Conservation (phyloP, 345 rosid genomes). For the Dovyalis caffra region DNA sequence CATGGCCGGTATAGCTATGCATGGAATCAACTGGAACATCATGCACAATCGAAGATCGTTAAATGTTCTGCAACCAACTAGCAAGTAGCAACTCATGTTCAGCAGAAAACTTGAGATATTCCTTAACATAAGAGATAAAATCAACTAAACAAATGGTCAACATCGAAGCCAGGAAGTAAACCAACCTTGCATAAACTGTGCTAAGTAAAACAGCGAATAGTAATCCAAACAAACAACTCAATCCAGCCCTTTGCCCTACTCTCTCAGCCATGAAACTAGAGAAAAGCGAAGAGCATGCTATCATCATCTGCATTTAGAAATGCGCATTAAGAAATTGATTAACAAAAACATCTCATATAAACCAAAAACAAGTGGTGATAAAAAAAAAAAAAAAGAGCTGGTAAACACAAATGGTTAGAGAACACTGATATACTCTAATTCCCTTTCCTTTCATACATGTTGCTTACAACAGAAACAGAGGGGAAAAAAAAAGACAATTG, state of each 20-base stretch:
- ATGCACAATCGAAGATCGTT: conserved; percentile 86
- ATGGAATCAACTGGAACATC: conserved; percentile 82
- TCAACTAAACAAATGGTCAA: not conserved
- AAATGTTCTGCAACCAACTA: conserved; percentile 84
- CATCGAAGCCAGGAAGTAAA: not conserved
- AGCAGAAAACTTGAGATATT: conserved; percentile 21
- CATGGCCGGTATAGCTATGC: conserved; percentile 61
- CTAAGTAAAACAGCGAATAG: conserved; percentile 50
- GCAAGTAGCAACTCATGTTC: conserved; percentile 26
- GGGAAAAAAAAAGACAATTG: not conserved
- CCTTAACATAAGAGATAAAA: not conserved
- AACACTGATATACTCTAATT: not conserved
- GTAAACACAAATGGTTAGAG: not conserved
- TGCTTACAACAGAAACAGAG: not conserved
- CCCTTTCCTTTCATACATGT: not conserved
- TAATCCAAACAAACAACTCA: conserved; percentile 55
- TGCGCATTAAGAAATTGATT: conserved; percentile 15
- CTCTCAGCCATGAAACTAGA: conserved; percentile 85
- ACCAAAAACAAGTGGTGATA: not conserved
- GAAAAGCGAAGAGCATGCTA: conserved; percentile 78
- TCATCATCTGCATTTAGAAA: conserved; percentile 67
- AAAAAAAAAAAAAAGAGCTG: not conserved
- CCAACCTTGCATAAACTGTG: conserved; percentile 67
- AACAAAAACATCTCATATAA: not conserved
- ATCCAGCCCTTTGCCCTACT: conserved; percentile 60